Percentiles rank a stretch among this genome's conserved stretches.
Conservation (phyloP, 78 protist species). For the Neovahlkampfia damariscottae region DNA sequence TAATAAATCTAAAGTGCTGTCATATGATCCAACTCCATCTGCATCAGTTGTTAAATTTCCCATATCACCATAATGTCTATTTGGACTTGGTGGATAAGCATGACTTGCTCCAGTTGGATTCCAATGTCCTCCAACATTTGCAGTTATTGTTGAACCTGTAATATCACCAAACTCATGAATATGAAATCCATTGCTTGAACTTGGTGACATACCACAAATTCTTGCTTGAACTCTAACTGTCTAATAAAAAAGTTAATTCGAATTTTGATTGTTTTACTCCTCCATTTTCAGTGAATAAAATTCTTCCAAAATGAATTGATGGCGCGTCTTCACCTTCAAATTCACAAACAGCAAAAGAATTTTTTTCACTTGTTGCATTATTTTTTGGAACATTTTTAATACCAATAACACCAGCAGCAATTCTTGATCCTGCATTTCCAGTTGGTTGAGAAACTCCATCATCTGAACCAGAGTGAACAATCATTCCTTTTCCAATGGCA, state of each 20-base stretch:
- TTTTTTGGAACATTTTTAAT: constrained; percentile 16
- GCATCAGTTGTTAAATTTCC: background rate
- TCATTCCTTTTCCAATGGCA: constrained; percentile 57
- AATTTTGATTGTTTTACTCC: no score
- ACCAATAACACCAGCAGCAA: constrained; percentile 66
- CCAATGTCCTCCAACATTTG: constrained; percentile 55
- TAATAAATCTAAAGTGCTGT: background rate
- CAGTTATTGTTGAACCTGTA: constrained; percentile 37
- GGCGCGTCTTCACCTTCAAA: background rate
- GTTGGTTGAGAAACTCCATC: constrained; percentile 61
- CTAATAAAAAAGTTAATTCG: no score
- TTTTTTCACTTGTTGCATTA: no score
- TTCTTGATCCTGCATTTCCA: constrained; percentile 79
- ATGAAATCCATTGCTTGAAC: background rate
- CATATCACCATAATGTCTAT: background rate
- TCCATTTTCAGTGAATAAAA: background rate
- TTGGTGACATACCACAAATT: background rate
- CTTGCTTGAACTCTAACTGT: background rate
- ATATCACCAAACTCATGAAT: background rate
- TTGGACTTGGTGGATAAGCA: constrained; percentile 35
- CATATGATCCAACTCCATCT: background rate
- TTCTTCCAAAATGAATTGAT: background rate
- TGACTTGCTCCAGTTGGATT: constrained; percentile 58
- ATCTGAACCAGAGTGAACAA: constrained; percentile 54
- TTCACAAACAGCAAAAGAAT: no score